A percentile compares a stretch with the other conserved stretches of the same genome.
Conservation (phyloP, 495 filamentous ascomycete genomes). For the Penicillium malachiteum region DNA sequence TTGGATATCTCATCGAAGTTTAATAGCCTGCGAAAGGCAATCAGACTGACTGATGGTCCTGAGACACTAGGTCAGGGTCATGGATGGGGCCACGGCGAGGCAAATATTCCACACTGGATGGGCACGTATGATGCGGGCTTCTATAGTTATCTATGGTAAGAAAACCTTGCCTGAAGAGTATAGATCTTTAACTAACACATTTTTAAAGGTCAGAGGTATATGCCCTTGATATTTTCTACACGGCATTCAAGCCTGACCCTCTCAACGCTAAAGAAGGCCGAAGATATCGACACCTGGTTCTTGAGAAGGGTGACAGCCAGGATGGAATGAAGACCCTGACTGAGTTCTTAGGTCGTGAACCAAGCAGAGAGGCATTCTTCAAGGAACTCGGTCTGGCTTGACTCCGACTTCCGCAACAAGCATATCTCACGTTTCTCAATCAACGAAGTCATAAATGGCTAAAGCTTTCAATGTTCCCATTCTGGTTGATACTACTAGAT, state of each 20-base stretch:
- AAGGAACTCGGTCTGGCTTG: not conserved
- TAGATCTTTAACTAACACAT: too few species aligned
- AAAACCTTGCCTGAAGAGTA: not conserved
- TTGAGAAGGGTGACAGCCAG: not conserved
- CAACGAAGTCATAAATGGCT: not conserved
- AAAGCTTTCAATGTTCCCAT: too few species aligned
- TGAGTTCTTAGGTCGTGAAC: not conserved
- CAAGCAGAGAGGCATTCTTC: not conserved
- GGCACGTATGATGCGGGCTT: not conserved
- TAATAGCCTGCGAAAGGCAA: not conserved
- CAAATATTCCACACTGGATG: not conserved
- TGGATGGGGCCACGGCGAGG: not conserved
- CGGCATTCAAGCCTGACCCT: not conserved
- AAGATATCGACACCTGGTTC: not conserved
- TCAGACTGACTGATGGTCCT: not conserved
- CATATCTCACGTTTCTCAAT: not conserved
- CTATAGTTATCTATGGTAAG: not conserved
- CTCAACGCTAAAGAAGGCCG: not conserved
- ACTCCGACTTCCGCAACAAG: not conserved
- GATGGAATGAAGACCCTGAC: not conserved
- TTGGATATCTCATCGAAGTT: not conserved
- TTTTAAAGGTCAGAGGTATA: not conserved
- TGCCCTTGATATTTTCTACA: not conserved
- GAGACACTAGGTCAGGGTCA: not conserved
- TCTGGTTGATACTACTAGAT: too few species aligned